phyloP scores from a whole-genome alignment of 306 rosid species.

The Coriaria nepalensis region DNA sequence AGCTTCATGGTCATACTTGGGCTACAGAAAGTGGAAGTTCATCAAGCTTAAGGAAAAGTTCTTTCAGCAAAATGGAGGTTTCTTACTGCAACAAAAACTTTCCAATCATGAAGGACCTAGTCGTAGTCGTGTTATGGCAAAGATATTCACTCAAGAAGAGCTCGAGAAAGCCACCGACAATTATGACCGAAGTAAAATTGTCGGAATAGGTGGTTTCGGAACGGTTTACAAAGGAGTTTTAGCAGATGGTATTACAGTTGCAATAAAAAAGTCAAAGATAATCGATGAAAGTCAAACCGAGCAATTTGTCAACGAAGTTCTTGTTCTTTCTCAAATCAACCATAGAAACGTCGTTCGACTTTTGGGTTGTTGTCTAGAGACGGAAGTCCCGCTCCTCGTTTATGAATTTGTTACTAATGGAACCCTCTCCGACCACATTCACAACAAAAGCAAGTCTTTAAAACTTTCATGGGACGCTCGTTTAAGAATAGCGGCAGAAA shows the following conservation, averaged over 20 bases:
- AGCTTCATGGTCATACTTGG: slow-evolving; percentile 19
- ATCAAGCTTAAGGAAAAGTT: slow-evolving; percentile 15
- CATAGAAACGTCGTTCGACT: slow-evolving; percentile 35
- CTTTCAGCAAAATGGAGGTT: slow-evolving; percentile 34
- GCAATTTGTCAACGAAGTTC: slow-evolving; percentile 34
- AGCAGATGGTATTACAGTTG: neutral
- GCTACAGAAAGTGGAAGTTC: slow-evolving; percentile 18
- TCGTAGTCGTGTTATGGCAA: neutral
- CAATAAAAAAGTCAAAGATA: slow-evolving; percentile 32
- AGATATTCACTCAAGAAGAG: slow-evolving; percentile 16
- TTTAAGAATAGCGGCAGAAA: slow-evolving; percentile 24
- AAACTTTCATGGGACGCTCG: slow-evolving; percentile 20
- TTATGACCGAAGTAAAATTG: slow-evolving; percentile 12
- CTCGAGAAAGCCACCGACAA: slow-evolving; percentile 30
- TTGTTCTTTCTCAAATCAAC: slow-evolving; percentile 32
- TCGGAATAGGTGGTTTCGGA: slow-evolving; percentile 31
- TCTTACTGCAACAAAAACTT: slow-evolving; percentile 19
- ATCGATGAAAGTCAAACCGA: slow-evolving; percentile 17
- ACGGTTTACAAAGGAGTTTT: slow-evolving; percentile 24
- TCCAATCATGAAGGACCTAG: slow-evolving; percentile 1
- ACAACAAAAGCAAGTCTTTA: neutral
- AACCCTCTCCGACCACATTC: slow-evolving; percentile 21
- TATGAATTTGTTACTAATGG: slow-evolving; percentile 30
- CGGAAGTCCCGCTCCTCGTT: slow-evolving; percentile 30
- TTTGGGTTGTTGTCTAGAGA: slow-evolving; percentile 38